Conservation (phyloP, 1,284 basidiomycete genomes). For the Papiliotrema fonsecae region DNA sequence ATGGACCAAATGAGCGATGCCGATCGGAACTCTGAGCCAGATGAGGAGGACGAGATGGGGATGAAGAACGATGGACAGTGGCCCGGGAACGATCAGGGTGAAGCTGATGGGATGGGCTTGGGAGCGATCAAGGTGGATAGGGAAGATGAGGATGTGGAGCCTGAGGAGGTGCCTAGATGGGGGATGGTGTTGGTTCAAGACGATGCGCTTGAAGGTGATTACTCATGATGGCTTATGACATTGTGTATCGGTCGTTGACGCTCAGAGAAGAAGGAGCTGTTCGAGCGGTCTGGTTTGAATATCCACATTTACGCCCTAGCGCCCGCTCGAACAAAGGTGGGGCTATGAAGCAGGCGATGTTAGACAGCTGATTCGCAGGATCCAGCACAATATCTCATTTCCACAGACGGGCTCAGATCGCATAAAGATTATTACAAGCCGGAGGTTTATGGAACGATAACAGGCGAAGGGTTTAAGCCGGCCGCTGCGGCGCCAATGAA, state of each 20-base stretch:
- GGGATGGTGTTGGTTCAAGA: constrained; percentile 34
- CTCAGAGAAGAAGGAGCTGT: constrained; percentile 37
- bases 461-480: constrained; percentile 23
- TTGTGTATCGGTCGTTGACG: no score
- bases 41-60: constrained; percentile 16
- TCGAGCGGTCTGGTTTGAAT: constrained; percentile 19
- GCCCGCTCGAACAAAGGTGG: constrained; percentile 25
- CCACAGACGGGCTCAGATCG: constrained; percentile 19
- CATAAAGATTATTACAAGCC: constrained; percentile 21
- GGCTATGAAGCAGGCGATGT: background rate
- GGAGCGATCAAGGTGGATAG: constrained; percentile 7
- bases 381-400: constrained; percentile 30
- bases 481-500: constrained; percentile 2
- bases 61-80: constrained; percentile 6
- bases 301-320: constrained; percentile 40
- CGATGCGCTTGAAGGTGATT: constrained; percentile 36
- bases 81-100: constrained; percentile 10
- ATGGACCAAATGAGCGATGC: constrained; percentile 42
- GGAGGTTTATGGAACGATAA: constrained; percentile 33
- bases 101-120: constrained; percentile 10
- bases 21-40: constrained; percentile 36
- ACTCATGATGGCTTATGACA: no score
- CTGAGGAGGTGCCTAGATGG: constrained; percentile 26
- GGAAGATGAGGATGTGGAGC: constrained; percentile 8
- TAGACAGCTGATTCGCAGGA: constrained; percentile 25